Evolutionary conservation across 2,329 filamentous ascomycete genomes (phyloP).

Genomic region (Monilinia polystroma): DNA sequence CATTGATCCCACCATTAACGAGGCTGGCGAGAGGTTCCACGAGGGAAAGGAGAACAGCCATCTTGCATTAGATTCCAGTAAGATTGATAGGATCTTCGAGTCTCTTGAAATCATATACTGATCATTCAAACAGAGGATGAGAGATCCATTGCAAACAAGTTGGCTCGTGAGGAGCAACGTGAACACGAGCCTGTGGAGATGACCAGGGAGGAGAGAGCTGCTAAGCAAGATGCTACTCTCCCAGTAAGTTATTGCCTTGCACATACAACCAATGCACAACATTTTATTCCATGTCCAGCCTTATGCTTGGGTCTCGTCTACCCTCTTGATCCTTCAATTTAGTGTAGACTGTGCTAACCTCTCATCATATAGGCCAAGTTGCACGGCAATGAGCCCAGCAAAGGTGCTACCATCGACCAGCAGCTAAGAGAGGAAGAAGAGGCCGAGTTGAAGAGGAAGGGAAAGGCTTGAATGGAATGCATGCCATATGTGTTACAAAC

Average conservation of each 20-base stretch:
- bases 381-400: conserved; percentile 73
- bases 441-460: conserved; percentile 61
- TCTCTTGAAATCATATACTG: conserved; percentile 12
- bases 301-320: background rate
- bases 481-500: conserved; percentile 1
- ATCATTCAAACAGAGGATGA: conserved; percentile 58
- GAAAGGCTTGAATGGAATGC: conserved; percentile 40
- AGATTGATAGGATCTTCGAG: conserved; percentile 29
- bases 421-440: conserved; percentile 68
- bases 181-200: conserved; percentile 48
- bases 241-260: conserved; percentile 45
- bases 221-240: conserved; percentile 54
- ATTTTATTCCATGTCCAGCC: background rate
- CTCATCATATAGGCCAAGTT: conserved; percentile 50
- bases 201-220: conserved; percentile 32
- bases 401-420: conserved; percentile 70
- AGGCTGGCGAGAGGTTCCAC: conserved; percentile 71
- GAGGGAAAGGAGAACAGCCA: conserved; percentile 73
- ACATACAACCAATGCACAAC: background rate
- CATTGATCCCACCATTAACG: conserved; percentile 70
- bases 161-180: conserved; percentile 57
- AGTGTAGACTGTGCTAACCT: background rate
- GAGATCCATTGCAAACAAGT: conserved; percentile 68
- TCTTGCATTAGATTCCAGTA: conserved; percentile 69
- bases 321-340: background rate